Base-by-base conservation (phyloP, 345 rosid genomes). In the Cardamine occulta region DNA sequence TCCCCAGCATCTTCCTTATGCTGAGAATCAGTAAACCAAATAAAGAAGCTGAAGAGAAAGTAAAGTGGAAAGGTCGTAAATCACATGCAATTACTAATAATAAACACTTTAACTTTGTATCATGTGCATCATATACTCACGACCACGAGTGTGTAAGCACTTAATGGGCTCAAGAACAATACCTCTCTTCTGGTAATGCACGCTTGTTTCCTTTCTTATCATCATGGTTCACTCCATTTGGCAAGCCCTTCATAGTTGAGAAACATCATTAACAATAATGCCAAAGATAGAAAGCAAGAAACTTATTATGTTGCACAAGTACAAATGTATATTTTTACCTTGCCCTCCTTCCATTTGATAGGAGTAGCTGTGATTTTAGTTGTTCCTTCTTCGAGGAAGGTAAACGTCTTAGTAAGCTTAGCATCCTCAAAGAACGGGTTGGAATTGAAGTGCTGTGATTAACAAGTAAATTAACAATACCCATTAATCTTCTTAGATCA, bases 301-400 rank as follows among this genome's bases (percentile, higher is more conserved):
- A 21, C 14, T 29, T 29, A 9, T 9, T 35, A 67, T 23, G 4
- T 49, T 51, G 23, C 40, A 37, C 28, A 40, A 28, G 24, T 8
- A 47, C 8, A 63, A 19, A 14, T 47, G 17, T 35, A 52, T 6
- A 49, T 28, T 28, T 68, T 59, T 79, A 94, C 99, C 93, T 82
- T 86, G 70, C 97, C 96, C 74, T 88, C 93, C 71, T 92, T 94
- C 97, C 99, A 94, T 67, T 85, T 94, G 61, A 92, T 94, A 47
- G 86, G 69, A 11, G 99, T 91, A 19, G 93, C 87, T 60, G 88
- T 78, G 73, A 90, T 85, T 75, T 88, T 85, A 31, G 90, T 94
- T 37, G 89, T 84, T 32, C 91, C 97, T 80, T 95, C 99, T 67
- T 91, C 99, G 12, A 81, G 85, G 86, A 85, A 94, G 74, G 93